Evolutionary conservation across 192 early-diverging fungal genomes (phyloP).

Genomic region (Coemansia interrupta): DNA sequence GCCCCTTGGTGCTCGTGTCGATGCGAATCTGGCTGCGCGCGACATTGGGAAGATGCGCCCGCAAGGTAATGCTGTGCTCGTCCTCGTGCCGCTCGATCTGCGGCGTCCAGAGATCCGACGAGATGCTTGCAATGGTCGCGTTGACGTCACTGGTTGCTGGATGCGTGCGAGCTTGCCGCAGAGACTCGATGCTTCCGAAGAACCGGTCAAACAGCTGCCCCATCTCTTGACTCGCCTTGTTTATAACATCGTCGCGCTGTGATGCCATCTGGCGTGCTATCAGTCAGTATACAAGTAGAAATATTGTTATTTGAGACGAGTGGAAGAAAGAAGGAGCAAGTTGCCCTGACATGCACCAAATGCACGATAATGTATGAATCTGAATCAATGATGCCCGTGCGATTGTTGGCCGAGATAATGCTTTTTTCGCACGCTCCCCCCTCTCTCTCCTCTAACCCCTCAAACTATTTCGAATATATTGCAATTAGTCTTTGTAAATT

Average conservation of each 20-base stretch:
- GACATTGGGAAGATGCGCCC: slow-evolving; percentile 33
- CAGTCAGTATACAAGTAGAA: not conserved
- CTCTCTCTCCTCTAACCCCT: too few species aligned
- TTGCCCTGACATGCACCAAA: too few species aligned
- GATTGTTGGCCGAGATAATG: too few species aligned
- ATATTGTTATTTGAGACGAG: too few species aligned
- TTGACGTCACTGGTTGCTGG: slow-evolving; percentile 22
- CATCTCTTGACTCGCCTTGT: slow-evolving; percentile 41
- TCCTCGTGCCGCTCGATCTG: slow-evolving; percentile 29
- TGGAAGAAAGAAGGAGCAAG: too few species aligned
- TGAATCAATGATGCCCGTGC: too few species aligned
- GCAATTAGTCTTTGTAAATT: too few species aligned
- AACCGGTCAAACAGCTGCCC: slow-evolving; percentile 42
- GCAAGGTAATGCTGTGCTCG: slow-evolving; percentile 15
- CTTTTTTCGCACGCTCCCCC: too few species aligned
- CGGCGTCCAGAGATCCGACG: slow-evolving; percentile 42
- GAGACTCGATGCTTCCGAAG: slow-evolving; percentile 44
- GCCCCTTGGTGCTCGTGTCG: slow-evolving; percentile 30
- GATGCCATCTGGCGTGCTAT: not conserved
- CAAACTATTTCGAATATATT: too few species aligned
- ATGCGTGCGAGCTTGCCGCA: slow-evolving; percentile 21
- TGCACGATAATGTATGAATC: too few species aligned
- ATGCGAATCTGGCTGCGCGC: slow-evolving; percentile 41
- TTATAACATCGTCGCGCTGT: slow-evolving; percentile 13
- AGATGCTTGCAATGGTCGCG: slow-evolving; percentile 33